These are phyloP conservation scores for Trichosporon sp. DNA, from an alignment of 1,284 basidiomycete species.

Conservation along the genomic window DNA sequence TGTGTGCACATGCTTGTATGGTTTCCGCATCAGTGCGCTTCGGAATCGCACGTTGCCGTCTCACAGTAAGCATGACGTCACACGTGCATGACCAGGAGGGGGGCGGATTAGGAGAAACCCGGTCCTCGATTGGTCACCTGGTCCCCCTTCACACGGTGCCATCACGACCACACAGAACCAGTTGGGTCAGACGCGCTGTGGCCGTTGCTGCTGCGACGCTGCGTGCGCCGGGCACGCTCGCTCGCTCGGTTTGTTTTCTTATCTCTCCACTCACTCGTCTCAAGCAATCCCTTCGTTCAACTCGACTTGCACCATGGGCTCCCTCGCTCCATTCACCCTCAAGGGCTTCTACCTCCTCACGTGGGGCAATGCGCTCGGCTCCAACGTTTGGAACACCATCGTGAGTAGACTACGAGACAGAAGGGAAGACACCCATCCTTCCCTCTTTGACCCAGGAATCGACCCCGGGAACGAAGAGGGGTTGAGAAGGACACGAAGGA, in stretches of 20 bases:
- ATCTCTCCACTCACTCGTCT: not conserved
- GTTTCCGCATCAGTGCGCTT: not conserved
- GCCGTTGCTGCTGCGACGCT: not conserved
- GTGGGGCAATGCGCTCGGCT: conserved; percentile 55
- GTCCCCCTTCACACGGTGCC: not conserved
- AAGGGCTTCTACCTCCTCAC: conserved; percentile 57
- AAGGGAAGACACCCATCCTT: too few relatives aligned
- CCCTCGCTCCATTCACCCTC: conserved; percentile 53
- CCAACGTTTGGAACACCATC: conserved; percentile 52
- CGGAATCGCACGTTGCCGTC: conserved; percentile 12
- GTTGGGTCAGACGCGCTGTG: not conserved
- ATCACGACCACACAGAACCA: not conserved
- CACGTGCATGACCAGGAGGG: not conserved
- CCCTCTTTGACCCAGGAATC: too few relatives aligned
- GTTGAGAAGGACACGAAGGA: too few relatives aligned
- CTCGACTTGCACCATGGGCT: not conserved
- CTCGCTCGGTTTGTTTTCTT: not conserved
- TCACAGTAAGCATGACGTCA: conserved; percentile 6
- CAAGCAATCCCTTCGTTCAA: not conserved
- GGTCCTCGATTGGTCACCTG: conserved; percentile 4
- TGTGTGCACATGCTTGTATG: not conserved
- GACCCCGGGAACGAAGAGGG: too few relatives aligned
- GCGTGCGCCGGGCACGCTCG: too few relatives aligned
- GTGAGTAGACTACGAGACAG: conserved; percentile 37
- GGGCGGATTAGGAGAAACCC: not conserved